Conservation (phyloP, 2,329 filamentous ascomycete species). For the Neonectria faginata region DNA sequence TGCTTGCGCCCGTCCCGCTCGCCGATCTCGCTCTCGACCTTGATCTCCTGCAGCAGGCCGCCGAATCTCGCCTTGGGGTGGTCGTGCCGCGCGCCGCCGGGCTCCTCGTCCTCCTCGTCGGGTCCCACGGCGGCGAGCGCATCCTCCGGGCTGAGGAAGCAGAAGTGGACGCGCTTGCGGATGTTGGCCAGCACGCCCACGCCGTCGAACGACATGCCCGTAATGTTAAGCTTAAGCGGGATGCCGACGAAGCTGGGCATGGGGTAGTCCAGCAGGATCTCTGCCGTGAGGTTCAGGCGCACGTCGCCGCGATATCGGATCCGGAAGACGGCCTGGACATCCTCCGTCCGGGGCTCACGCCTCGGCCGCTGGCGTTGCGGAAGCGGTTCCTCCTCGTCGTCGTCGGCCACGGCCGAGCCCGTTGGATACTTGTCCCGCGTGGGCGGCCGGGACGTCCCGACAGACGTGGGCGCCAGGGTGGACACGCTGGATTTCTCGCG, state of each 20-base stretch:
- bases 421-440: constrained; percentile 62
- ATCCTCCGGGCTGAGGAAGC: constrained; percentile 93
- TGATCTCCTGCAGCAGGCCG: constrained; percentile 89
- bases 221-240: constrained; percentile 93
- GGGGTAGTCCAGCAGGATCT: constrained; percentile 96
- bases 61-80: constrained; percentile 63
- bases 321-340: constrained; percentile 92
- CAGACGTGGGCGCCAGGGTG: constrained; percentile 68
- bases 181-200: constrained; percentile 94
- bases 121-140: constrained; percentile 77
- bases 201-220: constrained; percentile 93
- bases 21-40: constrained; percentile 97
- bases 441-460: constrained; percentile 66
- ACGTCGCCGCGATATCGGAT: constrained; percentile 91
- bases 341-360: constrained; percentile 82
- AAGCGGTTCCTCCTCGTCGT: constrained; percentile 51
- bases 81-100: constrained; percentile 42
- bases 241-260: constrained; percentile 99
- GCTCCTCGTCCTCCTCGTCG: constrained; percentile 53
- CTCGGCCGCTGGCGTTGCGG: constrained; percentile 49
- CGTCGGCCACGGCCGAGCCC: constrained; percentile 55
- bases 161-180: constrained; percentile 89
- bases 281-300: constrained; percentile 87
- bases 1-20: constrained; percentile 92
- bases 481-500: constrained; percentile 73